phyloP scores from a whole-genome alignment of 2,329 filamentous ascomycete genomes.

The Neurospora sp. region DNA sequence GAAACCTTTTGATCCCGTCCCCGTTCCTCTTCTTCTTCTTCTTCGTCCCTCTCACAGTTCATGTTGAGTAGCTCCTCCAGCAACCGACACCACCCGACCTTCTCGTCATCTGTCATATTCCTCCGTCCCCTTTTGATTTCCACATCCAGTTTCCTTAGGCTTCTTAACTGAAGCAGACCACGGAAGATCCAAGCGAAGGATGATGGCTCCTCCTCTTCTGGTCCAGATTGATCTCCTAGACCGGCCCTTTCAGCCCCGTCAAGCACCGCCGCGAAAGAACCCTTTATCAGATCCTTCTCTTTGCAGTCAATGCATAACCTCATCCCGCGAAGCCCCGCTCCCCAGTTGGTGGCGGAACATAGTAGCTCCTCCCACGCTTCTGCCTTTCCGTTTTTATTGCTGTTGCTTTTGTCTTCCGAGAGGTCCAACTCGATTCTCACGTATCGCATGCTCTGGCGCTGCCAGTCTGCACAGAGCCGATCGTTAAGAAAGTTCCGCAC shows the following conservation, averaged over 20 bases:
- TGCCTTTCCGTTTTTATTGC: constrained; percentile 7
- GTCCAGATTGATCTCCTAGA: background rate
- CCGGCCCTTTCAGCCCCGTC: background rate
- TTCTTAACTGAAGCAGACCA: constrained; percentile 23
- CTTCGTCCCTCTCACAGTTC: constrained; percentile 2
- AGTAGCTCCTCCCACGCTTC: constrained; percentile 28
- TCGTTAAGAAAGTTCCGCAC: constrained; percentile 27
- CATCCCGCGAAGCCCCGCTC: constrained; percentile 27
- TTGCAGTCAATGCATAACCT: constrained; percentile 28
- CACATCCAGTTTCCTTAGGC: constrained; percentile 29
- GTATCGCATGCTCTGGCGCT: constrained; percentile 29
- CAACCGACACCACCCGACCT: constrained; percentile 26
- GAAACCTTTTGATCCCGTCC: background rate
- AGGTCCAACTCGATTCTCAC: constrained; percentile 31
- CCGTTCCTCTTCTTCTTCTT: background rate
- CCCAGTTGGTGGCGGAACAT: constrained; percentile 23
- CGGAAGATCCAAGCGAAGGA: constrained; percentile 21
- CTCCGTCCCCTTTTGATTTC: constrained; percentile 23
- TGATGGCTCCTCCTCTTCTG: background rate
- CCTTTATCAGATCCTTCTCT: constrained; percentile 14
- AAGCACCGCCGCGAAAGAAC: constrained; percentile 3
- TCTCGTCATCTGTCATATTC: constrained; percentile 21
- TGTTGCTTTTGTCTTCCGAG: constrained; percentile 23
- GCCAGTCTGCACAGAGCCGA: constrained; percentile 27
- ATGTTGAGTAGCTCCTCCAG: constrained; percentile 22